Evolutionary conservation across 2,329 filamentous ascomycete genomes (phyloP).

Genomic region (Pestalotiopsis sp.): DNA sequence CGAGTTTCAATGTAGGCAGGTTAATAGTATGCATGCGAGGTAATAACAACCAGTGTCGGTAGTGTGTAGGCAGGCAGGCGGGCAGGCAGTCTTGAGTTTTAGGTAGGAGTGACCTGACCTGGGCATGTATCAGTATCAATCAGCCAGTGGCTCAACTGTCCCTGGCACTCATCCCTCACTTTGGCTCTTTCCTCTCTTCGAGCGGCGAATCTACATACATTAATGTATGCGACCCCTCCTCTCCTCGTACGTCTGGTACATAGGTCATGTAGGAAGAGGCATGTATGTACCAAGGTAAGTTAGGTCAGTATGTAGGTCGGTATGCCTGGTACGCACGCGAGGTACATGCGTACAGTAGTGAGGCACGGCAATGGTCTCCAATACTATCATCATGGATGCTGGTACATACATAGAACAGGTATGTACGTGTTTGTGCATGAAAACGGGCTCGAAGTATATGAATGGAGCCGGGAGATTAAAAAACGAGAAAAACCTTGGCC

Average conservation of each 20-base stretch:
- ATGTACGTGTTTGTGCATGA: slow-evolving; percentile 1
- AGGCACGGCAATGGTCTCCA: neutral
- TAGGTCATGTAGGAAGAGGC: too few species aligned
- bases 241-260: too few species aligned
- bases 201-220: neutral
- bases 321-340: neutral
- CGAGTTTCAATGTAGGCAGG: neutral
- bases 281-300: too few species aligned
- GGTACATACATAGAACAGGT: neutral
- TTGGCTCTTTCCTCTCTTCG: neutral
- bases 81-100: too few species aligned
- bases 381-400: neutral
- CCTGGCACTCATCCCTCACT: neutral
- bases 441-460: neutral
- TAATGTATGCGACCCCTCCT: neutral
- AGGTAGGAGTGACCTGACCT: neutral
- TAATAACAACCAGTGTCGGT: neutral
- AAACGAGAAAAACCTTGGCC: neutral
- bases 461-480: slow-evolving; percentile 2
- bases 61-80: neutral
- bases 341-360: neutral
- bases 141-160: too few species aligned
- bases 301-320: too few species aligned
- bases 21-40: neutral
- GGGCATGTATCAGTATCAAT: neutral